Conservation (phyloP, 2,329 filamentous ascomycete genomes). For the Xylogone sp. region DNA sequence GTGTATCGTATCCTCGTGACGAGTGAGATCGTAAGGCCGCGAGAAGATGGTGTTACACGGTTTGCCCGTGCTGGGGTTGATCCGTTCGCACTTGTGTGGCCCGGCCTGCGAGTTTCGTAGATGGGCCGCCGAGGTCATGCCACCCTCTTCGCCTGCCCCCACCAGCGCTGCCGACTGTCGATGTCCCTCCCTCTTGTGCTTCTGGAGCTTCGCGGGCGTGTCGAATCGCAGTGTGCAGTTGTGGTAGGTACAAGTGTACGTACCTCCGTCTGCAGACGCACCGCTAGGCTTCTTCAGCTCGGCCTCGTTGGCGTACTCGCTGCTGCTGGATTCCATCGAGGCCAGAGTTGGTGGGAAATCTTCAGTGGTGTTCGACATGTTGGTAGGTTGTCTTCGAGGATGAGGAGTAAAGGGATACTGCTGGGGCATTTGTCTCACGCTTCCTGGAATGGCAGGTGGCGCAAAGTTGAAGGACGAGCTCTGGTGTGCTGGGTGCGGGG, state of each 20-base stretch:
- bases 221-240: constrained; percentile 87
- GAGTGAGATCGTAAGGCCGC: constrained; percentile 89
- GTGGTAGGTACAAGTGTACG: constrained; percentile 95
- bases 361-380: constrained; percentile 22
- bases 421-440: constrained; percentile 23
- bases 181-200: constrained; percentile 93
- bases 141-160: constrained; percentile 29
- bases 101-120: constrained; percentile 83
- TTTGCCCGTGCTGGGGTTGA: constrained; percentile 93
- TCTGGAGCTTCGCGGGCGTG: constrained; percentile 79
- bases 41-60: constrained; percentile 94
- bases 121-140: constrained; percentile 48
- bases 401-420: constrained; percentile 29
- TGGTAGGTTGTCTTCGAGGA: constrained; percentile 18
- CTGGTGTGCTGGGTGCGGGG: constrained; percentile 23
- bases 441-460: constrained; percentile 32
- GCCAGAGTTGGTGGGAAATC: constrained; percentile 28
- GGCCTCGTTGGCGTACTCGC: constrained; percentile 31
- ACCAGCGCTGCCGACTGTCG: constrained; percentile 62
- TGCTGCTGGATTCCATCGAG: constrained; percentile 35
- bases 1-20: constrained; percentile 97
- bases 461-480: constrained; percentile 41
- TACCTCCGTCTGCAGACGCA: constrained; percentile 73
- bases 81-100: constrained; percentile 86
- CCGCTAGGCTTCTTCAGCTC: constrained; percentile 48